A percentile compares a stretch with the other conserved stretches of the same genome.
Evolutionary conservation across 2,329 filamentous ascomycete species (phyloP).

Genomic region (Botrytis galanthina): DNA sequence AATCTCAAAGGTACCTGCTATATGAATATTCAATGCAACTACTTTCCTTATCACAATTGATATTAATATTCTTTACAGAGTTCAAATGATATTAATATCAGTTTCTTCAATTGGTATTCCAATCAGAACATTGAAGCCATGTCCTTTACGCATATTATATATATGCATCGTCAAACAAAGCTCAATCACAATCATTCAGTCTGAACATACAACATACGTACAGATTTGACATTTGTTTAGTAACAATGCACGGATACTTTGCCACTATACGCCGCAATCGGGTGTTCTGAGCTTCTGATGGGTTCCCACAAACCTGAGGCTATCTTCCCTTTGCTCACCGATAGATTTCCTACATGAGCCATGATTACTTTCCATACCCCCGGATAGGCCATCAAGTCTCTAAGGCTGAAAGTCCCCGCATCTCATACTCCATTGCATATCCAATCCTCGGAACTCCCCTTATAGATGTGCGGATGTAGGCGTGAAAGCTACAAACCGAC

Average conservation of each 20-base stretch:
- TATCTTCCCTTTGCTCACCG: neutral
- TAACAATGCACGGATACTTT: constrained; percentile 1
- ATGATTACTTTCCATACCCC: neutral
- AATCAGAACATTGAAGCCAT: neutral
- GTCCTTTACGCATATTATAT: no score
- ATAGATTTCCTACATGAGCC: neutral
- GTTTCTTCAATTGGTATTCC: neutral
- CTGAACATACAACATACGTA: neutral
- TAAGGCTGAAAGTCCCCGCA: neutral
- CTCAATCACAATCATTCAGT: neutral
- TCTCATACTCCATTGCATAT: neutral
- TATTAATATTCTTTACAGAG: neutral
- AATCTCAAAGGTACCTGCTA: neutral
- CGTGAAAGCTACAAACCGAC: neutral
- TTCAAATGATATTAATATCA: no score
- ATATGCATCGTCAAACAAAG: neutral
- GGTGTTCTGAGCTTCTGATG: neutral
- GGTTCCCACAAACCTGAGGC: neutral
- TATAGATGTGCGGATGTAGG: neutral
- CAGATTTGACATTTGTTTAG: constrained; percentile 6
- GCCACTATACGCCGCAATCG: neutral
- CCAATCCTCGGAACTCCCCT: neutral
- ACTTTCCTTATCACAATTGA: neutral
- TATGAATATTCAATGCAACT: neutral
- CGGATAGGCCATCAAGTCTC: neutral